A percentile compares a stretch with the other conserved stretches of the same genome.
Conservation (phyloP, 352 stramenopile species). For the Globisporangium sylvaticum region DNA sequence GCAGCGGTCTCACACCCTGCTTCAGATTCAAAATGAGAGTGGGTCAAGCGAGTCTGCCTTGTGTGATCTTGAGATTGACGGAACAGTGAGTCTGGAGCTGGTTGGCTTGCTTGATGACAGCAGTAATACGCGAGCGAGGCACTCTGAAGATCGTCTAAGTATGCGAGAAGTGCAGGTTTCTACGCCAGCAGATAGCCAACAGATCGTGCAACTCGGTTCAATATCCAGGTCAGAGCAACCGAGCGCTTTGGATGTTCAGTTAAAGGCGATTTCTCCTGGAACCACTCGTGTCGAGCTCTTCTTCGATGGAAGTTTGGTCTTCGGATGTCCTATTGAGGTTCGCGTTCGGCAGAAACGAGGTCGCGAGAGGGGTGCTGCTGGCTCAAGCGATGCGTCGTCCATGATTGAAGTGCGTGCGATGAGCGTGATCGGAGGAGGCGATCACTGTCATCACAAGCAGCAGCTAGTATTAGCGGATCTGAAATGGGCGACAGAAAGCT, state of each 20-base stretch:
- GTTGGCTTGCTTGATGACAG: neutral
- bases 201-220: neutral
- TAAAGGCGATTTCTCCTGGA: neutral
- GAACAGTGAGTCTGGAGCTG: neutral
- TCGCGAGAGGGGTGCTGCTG: neutral
- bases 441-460: no score
- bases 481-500: neutral
- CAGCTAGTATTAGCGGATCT: neutral
- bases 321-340: conserved; percentile 9
- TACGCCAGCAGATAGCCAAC: no score
- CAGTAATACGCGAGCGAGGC: neutral
- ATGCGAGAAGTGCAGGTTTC: neutral
- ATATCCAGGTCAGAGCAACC: neutral
- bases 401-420: neutral
- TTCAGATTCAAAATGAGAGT: neutral
- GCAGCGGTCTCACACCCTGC: neutral
- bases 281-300: neutral
- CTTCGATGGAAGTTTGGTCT: neutral
- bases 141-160: neutral
- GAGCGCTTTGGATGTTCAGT: neutral
- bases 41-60: neutral
- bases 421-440: neutral
- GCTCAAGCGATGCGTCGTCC: neutral
- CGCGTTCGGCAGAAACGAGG: neutral
- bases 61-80: neutral